A percentile compares a stretch with the other conserved stretches of the same genome.
Conservation (phyloP, 2,329 filamentous ascomycete species). For the Cytospora mali region DNA sequence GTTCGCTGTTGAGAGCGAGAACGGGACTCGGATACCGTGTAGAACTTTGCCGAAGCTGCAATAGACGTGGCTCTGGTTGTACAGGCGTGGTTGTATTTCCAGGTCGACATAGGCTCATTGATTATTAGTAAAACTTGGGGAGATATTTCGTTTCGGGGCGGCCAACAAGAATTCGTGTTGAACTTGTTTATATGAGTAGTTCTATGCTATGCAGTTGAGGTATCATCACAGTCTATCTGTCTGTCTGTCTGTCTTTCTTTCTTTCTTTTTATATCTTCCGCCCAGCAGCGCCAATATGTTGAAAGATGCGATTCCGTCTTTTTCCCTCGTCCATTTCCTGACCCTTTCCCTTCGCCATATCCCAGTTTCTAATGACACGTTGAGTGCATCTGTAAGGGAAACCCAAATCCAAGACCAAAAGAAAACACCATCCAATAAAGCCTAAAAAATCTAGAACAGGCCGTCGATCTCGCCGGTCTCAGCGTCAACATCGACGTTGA, state of each 20-base stretch:
- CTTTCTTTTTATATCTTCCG: background rate
- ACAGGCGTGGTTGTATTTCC: too few relatives aligned
- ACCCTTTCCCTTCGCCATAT: background rate
- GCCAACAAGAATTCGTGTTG: constrained; percentile 5
- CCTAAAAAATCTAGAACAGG: constrained; percentile 70
- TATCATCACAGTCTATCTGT: constrained; percentile 17
- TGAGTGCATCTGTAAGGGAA: constrained; percentile 4
- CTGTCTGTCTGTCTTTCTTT: background rate
- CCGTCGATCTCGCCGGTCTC: constrained; percentile 87
- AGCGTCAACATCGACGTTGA: constrained; percentile 84
- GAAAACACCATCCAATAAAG: background rate
- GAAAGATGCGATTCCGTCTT: constrained; percentile 26
- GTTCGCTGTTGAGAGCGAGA: too few relatives aligned
- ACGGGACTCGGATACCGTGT: too few relatives aligned
- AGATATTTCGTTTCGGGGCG: too few relatives aligned
- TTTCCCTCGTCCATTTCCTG: constrained; percentile 9
- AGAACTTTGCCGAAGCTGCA: background rate
- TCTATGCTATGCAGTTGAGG: constrained; percentile 20
- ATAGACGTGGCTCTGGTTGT: too few relatives aligned
- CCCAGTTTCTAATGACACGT: constrained; percentile 1
- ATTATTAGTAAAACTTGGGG: too few relatives aligned
- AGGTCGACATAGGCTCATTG: too few relatives aligned
- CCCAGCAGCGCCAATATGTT: constrained; percentile 16
- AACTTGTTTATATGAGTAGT: constrained; percentile 16
- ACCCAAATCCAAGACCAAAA: background rate